Evolutionary conservation across 306 rosid genomes (phyloP), one percentile per base, ranked within the genome.

Genomic region (Argentina anserina): DNA sequence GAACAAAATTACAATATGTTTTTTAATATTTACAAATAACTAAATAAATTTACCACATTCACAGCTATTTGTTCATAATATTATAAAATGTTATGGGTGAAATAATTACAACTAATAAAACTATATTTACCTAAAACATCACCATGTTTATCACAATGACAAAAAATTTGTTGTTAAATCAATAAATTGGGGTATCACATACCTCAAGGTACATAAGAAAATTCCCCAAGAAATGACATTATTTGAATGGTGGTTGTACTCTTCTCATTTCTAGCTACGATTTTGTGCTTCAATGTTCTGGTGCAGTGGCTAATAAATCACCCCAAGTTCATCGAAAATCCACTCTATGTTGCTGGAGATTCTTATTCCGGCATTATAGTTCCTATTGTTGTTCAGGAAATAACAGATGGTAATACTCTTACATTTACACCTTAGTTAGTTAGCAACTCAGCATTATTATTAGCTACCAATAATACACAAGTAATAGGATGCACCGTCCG

Each of bases 311-410:
- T 76, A 23, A 43, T 33, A 42, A 49, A 10, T 18, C 80, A 69
- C 28, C 63, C 64, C 43, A 47, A 40, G 33, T 77, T 70, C 43
- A 7, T 26, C 23, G 26, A 78, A 10, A 75, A 82, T 69, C 71
- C 82, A 9, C 70, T 82, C 31, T 82, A 69, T 69, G 17, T 82
- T 14, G 42, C 40, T 7, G 82, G 82, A 17, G 85, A 82, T 82
- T 78, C 85, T 14, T 82, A 78, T 69, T 74, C 82, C 0, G 85
- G 85, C 63, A 61, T 77, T 13, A 15, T 63, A 41, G 23, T 78
- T 66, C 76, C 81, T 39, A 67, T 72, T 2, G 15, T 82, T 5
- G 14, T 69, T 74, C 75, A 72, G 13, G 23, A 59, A 31, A 58
- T 82, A 58, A 63, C 82, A 1, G 25, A 82, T 59, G 77, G 58